Evolutionary conservation across 805 yeast genomes (phyloP), one percentile per base, ranked within the genome.

Genomic region (Suhomyces sp.): DNA sequence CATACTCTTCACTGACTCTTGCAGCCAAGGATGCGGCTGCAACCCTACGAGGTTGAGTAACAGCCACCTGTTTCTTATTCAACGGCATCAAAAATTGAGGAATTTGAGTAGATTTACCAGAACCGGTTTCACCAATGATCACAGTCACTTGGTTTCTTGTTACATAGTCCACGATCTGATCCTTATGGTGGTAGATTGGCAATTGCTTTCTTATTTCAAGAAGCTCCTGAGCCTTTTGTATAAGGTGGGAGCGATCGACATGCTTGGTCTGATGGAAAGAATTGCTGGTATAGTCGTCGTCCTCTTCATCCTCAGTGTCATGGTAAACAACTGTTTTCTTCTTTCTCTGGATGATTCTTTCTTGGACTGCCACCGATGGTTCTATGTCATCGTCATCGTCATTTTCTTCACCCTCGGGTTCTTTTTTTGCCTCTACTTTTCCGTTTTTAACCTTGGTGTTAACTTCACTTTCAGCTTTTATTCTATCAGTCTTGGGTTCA

Each of bases 41-140:
- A 24, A 91, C 98, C 54, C 98, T 76, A 64, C 98, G 82, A 1
- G 98, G 98, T 64, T 91, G 98, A 0, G 98, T 90, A 6, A 93
- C 91, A 0, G 95, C 98, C 14, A 91, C 80, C 17, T 74, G 68
- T 40, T 77, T 78, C 13, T 61, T 58, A 43, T 61, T 63, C 23
- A 60, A 54, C 0, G 77, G 73, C 61, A 85, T 75, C n/a, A 91
- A 55, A 46, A 91, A 82, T 55, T 91, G 98, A 0, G 98, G 98
- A 30, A 91, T 81, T 64, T 91, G 98, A 0, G 98, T 91, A 3
- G 98, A 90, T 56, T 91, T 91, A 68, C 98, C 98, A 6, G 96
- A 87, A 61, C 98, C 98, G 0, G 98, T 91, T 55, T 91, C 98
- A 61, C 98, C 98, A 54, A 93, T 84, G 13, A 91, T 70, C 1